Evolutionary conservation across 371 early-diverging fungal genomes (phyloP).

Genomic region (Mucor velutinosus): DNA sequence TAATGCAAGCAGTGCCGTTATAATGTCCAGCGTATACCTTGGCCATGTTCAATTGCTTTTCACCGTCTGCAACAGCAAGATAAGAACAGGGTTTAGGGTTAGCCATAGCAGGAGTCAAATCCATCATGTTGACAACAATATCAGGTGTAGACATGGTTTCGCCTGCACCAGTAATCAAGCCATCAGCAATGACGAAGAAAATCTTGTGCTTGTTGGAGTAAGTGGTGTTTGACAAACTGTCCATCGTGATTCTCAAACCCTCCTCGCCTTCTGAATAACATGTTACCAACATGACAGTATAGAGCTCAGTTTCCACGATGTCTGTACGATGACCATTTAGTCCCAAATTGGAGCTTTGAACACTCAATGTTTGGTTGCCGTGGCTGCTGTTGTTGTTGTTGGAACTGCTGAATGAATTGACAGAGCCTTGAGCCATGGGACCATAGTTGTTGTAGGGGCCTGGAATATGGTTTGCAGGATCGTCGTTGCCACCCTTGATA

Average conservation of each 20-base stretch:
- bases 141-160: constrained; percentile 63
- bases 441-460: constrained; percentile 51
- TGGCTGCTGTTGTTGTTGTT: constrained; percentile 60
- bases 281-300: constrained; percentile 65
- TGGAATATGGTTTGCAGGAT: constrained; percentile 50
- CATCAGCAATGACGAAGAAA: constrained; percentile 52
- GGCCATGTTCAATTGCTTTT: constrained; percentile 93
- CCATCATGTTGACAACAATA: constrained; percentile 66
- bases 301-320: constrained; percentile 50
- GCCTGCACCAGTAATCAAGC: constrained; percentile 43
- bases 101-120: constrained; percentile 55
- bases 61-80: constrained; percentile 90
- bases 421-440: constrained; percentile 24
- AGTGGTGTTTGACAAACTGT: constrained; percentile 77
- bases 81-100: constrained; percentile 74
- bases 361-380: constrained; percentile 30
- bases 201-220: constrained; percentile 60
- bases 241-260: constrained; percentile 79
- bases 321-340: constrained; percentile 30
- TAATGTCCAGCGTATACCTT: constrained; percentile 94
- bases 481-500: constrained; percentile 53
- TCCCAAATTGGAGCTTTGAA: constrained; percentile 16
- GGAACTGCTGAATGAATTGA: constrained; percentile 21
- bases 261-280: constrained; percentile 83
- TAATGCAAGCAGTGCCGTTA: constrained; percentile 80